Conservation (phyloP, 2,329 filamentous ascomycete species). For the Claviceps paspali region DNA sequence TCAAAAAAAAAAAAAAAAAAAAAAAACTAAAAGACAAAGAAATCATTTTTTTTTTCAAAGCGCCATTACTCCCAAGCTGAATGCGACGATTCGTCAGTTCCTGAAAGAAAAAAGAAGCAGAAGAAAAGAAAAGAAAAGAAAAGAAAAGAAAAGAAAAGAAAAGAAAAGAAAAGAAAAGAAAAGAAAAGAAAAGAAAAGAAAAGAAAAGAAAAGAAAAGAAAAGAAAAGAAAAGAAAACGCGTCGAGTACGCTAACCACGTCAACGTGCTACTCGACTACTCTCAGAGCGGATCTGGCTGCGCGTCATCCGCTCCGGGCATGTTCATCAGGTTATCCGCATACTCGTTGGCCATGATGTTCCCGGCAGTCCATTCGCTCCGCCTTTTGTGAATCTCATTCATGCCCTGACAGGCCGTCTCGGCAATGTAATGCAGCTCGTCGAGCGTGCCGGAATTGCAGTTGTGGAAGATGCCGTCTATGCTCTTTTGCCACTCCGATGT, state of each 20-base stretch:
- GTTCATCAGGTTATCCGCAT: conserved; percentile 15
- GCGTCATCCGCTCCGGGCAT: conserved; percentile 5
- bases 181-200: background rate
- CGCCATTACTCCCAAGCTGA: background rate
- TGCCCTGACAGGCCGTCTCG: conserved; percentile 26
- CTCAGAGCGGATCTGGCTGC: background rate
- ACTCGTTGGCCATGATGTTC: conserved; percentile 17
- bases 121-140: no score
- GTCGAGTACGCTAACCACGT: no score
- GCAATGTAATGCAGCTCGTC: conserved; percentile 28
- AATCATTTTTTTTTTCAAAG: background rate
- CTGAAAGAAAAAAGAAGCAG: no score
- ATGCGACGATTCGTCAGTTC: background rate
- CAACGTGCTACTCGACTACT: no score
- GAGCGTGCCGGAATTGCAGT: conserved; percentile 28
- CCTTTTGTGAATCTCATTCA: conserved; percentile 26
- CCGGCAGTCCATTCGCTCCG: conserved; percentile 16
- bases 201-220: no score
- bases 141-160: background rate
- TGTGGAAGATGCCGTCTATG: conserved; percentile 29
- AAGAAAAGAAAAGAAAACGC: no score
- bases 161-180: background rate
- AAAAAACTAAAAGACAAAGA: no score
- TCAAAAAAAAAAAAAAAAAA: no score
- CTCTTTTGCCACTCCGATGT: conserved; percentile 27